Conservation (phyloP, 2,329 filamentous ascomycete genomes). For the Alternaria sp. region DNA sequence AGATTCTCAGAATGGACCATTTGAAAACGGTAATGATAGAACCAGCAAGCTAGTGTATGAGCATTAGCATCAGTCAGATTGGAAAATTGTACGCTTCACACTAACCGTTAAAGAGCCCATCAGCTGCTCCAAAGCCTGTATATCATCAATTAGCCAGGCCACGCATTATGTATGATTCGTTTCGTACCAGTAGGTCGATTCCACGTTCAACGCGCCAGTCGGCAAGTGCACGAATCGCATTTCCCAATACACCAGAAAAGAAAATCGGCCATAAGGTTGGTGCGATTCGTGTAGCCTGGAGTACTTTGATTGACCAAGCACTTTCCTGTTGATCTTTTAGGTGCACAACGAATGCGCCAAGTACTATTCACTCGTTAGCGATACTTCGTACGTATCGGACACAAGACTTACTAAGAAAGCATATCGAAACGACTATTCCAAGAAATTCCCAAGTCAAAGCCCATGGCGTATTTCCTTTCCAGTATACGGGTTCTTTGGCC, state of each 20-base stretch:
- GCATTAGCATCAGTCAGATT: background rate
- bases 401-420: background rate
- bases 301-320: background rate
- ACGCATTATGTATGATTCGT: background rate
- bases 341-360: background rate
- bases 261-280: constrained; percentile 20
- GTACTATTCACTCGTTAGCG: background rate
- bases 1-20: constrained; percentile 15
- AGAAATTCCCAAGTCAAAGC: background rate
- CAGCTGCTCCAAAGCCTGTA: background rate
- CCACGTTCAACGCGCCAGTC: constrained; percentile 20
- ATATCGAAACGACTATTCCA: background rate
- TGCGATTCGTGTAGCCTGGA: constrained; percentile 14
- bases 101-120: background rate
- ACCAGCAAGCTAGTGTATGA: background rate
- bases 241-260: constrained; percentile 19
- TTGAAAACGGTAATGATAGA: constrained; percentile 15
- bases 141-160: background rate
- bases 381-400: background rate
- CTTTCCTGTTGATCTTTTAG: background rate
- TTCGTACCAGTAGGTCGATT: constrained; percentile 9
- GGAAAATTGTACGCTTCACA: background rate
- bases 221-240: constrained; percentile 12
- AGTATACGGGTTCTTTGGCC: background rate
- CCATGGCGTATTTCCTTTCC: background rate